These are phyloP conservation scores for grape (Vitis vinifera) DNA, from an alignment of 164 flowering plant species.

Conservation along the genomic window DNA sequence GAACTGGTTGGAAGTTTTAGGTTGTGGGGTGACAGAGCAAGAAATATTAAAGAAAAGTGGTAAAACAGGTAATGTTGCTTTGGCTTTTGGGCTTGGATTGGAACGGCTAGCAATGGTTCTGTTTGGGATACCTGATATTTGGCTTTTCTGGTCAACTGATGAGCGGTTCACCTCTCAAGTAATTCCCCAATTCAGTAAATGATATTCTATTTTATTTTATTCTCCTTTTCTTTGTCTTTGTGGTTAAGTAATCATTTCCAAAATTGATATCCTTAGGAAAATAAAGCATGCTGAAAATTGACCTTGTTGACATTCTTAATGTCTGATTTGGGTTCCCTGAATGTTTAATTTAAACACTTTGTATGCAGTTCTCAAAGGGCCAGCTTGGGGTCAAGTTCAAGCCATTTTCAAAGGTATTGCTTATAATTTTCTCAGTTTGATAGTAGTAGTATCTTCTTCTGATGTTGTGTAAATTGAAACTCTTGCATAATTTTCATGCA, in stretches of 20 bases:
- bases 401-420: conserved; percentile 88
- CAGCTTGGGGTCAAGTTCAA: conserved; percentile 75
- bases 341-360: background rate
- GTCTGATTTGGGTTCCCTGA: background rate
- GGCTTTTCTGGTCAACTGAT: conserved; percentile 72
- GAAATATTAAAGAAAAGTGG: conserved; percentile 78
- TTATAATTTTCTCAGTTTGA: no score
- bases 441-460: no score
- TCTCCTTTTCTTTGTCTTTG: no score
- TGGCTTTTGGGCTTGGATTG: conserved; percentile 66
- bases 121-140: conserved; percentile 55
- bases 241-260: no score
- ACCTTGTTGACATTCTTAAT: background rate
- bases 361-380: conserved; percentile 74
- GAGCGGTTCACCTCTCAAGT: conserved; percentile 20
- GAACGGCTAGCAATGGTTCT: no score
- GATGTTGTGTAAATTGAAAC: no score
- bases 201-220: no score
- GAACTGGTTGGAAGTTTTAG: conserved; percentile 94
- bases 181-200: no score
- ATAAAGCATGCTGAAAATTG: no score
- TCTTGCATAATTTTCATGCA: no score
- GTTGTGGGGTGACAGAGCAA: conserved; percentile 95
- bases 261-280: no score
- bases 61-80: conserved; percentile 69